Conservation (phyloP, 345 rosid genomes). For the Brassica incana region DNA sequence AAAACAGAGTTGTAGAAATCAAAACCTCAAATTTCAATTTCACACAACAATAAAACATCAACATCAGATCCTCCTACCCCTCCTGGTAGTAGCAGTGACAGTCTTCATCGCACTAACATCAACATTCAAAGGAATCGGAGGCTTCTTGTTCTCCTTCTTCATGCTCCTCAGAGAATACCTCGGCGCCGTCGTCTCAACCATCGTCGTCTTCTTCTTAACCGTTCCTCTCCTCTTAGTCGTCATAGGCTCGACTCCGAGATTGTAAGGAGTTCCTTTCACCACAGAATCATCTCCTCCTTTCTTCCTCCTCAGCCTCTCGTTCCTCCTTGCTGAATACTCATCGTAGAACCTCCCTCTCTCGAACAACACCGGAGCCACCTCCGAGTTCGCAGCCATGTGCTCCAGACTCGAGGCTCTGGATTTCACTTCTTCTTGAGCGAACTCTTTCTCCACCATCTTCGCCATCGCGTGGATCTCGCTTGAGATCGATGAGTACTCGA, state of each 20-base stretch:
- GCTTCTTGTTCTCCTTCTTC: neutral
- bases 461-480: slow-evolving; percentile 65
- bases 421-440: neutral
- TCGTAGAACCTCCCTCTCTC: neutral
- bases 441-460: slow-evolving; percentile 47
- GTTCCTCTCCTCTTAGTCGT: neutral
- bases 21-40: neutral
- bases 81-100: neutral
- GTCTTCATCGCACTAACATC: neutral
- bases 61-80: neutral
- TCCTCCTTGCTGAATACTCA: neutral
- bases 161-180: neutral
- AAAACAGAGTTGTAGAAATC: neutral
- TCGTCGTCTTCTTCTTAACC: neutral
- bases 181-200: neutral
- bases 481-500: slow-evolving; percentile 64
- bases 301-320: neutral
- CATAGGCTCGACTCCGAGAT: neutral
- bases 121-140: neutral
- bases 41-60: neutral
- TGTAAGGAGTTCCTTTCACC: neutral
- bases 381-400: slow-evolving; percentile 27
- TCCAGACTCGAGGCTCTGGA: slow-evolving; percentile 8
- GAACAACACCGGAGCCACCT: neutral
- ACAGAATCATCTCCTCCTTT: neutral